Base-by-base conservation (phyloP, 2,329 filamentous ascomycete species). In the Pseudofabraea citricarpa region DNA sequence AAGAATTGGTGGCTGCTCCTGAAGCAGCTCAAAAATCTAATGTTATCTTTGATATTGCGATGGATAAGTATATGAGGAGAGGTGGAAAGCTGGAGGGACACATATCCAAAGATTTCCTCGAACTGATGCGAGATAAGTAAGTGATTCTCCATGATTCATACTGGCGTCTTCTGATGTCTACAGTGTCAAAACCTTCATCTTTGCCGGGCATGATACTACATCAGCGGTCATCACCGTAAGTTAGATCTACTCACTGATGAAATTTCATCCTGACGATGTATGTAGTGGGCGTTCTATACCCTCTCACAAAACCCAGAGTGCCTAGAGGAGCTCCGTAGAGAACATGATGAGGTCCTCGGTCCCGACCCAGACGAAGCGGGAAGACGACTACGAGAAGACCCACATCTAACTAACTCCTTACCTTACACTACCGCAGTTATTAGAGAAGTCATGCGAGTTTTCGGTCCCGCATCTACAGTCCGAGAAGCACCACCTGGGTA, bases 381-480 rank as follows among this genome's bases (percentile, higher is more conserved):
- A 13, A 20, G 23, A 3, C 8, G 40, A 1, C 21, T 57, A 6
- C 36, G 22, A 13, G 36, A 45, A 6, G 40, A 48, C 9, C 49
- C 49, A 6, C 35, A 44, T 12, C 19, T 54, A 3, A 22, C 50
- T 4, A 56, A 56, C 19, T 12, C 46, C 9, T 37, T 54, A 3
- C 36, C 37, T 13, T 56, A 47, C 6, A 56, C 54, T 4, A 40
- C 35, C 16, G 48, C 48, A 6, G 44, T 56, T 2, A 48, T 58
- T 31, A 52, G 51, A 36, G 52, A 58, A 37, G 46, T 48, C 1
- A 35, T 55, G 26, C 38, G 54, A 16, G 15, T 54, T 3, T 52
- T 39, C 32, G 43, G 48, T 5, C 45, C 49, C 15, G 40, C 63
- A 91, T 19, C 15, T 6, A 36, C 16, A 10, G 2, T 36, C 2